Conservation (phyloP, 495 filamentous ascomycete species). For the Aspergillus sclerotiicarbonarius region DNA sequence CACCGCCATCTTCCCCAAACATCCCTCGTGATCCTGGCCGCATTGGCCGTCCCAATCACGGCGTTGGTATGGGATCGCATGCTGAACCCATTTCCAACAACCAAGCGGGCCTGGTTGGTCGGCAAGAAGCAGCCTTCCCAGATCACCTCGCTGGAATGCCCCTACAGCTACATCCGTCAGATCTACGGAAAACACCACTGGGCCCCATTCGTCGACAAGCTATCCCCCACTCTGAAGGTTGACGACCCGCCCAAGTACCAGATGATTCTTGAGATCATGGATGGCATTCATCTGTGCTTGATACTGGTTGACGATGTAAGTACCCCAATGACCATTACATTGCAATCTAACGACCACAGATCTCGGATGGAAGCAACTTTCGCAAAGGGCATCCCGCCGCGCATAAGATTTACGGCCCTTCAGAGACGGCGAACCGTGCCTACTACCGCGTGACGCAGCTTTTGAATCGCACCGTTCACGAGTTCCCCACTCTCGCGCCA, state of each 20-base stretch:
- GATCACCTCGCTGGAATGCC: conserved; percentile 21
- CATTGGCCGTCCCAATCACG: conserved; percentile 8
- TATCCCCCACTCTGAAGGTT: conserved; percentile 19
- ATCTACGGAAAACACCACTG: conserved; percentile 28
- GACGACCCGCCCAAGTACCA: conserved; percentile 20
- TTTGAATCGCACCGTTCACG: conserved; percentile 16
- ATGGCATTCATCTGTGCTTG: conserved; percentile 29
- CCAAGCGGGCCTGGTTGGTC: conserved; percentile 17
- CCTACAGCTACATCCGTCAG: conserved; percentile 20
- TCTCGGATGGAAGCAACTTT: conserved; percentile 27
- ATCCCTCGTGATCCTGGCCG: neutral
- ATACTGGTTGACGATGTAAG: conserved; percentile 35
- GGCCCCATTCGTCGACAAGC: conserved; percentile 24
- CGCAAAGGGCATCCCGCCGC: conserved; percentile 32
- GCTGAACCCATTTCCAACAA: conserved; percentile 13
- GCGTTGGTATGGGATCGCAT: conserved; percentile 15
- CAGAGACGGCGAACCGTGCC: conserved; percentile 32
- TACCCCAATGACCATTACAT: neutral
- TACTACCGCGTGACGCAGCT: conserved; percentile 29
- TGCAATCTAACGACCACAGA: conserved; percentile 7
- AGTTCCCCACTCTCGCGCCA: conserved; percentile 19
- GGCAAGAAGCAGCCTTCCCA: conserved; percentile 16
- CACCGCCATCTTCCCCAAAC: too few relatives aligned
- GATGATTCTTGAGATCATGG: conserved; percentile 29
- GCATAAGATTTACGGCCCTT: conserved; percentile 28